Conservation (phyloP, 106 monocot genomes). For the Dioscorea zingiberensis region DNA sequence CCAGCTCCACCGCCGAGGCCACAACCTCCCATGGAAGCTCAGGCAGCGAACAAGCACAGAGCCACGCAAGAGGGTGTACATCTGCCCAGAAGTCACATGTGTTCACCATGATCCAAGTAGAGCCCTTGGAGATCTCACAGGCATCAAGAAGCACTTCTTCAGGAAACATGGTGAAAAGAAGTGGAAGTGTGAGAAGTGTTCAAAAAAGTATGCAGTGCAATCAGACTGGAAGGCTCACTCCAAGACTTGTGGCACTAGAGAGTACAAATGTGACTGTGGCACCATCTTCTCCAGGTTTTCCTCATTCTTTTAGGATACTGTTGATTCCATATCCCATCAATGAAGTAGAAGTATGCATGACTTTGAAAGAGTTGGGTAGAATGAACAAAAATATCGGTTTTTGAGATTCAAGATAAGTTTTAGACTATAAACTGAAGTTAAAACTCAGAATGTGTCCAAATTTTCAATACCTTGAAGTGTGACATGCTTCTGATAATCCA, state of each 20-base stretch:
- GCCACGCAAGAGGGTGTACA: slow-evolving; percentile 34
- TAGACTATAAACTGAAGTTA: too few species aligned
- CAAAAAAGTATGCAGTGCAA: slow-evolving; percentile 75
- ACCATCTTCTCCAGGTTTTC: slow-evolving; percentile 73
- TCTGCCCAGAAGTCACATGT: slow-evolving; percentile 53
- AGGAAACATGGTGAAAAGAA: slow-evolving; percentile 89
- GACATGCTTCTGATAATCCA: not conserved
- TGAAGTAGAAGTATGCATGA: too few species aligned
- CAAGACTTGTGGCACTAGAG: slow-evolving; percentile 66
- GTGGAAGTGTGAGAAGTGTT: slow-evolving; percentile 84
- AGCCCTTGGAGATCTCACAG: slow-evolving; percentile 76
- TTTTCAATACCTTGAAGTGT: too few species aligned
- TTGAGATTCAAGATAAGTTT: too few species aligned
- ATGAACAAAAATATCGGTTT: too few species aligned
- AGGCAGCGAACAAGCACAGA: slow-evolving; percentile 28
- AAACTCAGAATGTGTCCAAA: too few species aligned
- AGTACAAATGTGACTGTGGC: slow-evolving; percentile 80
- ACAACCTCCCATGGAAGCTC: slow-evolving; percentile 67
- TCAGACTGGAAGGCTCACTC: slow-evolving; percentile 81
- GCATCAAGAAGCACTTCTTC: slow-evolving; percentile 84
- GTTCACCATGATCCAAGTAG: slow-evolving; percentile 54
- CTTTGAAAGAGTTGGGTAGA: too few species aligned
- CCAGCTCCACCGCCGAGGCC: slow-evolving; percentile 53
- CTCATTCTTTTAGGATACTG: too few species aligned
- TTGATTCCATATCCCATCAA: too few species aligned